phyloP scores from a whole-genome alignment of 75 land plant genomes.

The Selaginella tamariscina region DNA sequence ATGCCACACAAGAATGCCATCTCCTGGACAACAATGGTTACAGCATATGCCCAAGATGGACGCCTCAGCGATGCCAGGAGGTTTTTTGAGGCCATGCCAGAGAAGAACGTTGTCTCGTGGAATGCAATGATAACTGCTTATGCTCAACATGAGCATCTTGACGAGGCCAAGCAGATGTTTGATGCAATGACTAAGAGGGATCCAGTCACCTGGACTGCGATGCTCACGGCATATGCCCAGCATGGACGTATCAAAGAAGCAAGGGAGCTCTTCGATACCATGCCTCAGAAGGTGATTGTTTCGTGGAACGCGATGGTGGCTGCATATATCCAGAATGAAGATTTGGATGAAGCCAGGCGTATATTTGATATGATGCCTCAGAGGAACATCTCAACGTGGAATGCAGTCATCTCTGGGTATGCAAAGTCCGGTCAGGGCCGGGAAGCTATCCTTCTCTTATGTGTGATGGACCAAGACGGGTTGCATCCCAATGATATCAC shows the following conservation, averaged over 20 bases:
- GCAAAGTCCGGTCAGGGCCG: conserved; percentile 13
- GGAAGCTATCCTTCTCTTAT: conserved; percentile 18
- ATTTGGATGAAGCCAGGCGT: conserved; percentile 10
- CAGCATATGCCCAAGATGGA: too few species aligned
- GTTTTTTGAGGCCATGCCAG: not conserved
- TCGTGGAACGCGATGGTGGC: conserved; percentile 17
- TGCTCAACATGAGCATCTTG: conserved; percentile 13
- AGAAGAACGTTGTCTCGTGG: too few species aligned
- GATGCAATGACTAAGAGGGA: conserved; percentile 13
- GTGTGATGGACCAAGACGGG: conserved; percentile 7
- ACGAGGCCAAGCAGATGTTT: conserved; percentile 9
- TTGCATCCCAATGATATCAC: conserved; percentile 16
- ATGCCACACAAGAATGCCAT: not conserved
- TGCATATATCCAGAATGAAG: conserved; percentile 29
- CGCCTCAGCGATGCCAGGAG: too few species aligned
- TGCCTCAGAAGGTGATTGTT: conserved; percentile 10
- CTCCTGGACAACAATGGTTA: too few species aligned
- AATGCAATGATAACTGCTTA: too few species aligned
- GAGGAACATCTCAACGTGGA: conserved; percentile 37
- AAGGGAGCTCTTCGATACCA: not conserved
- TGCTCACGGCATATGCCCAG: conserved; percentile 15
- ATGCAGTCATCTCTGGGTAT: conserved; percentile 23
- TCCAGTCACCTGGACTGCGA: conserved; percentile 16
- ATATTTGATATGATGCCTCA: conserved; percentile 22
- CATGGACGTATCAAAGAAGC: conserved; percentile 14